Conservation (phyloP, 176 grass and related monocot genomes). For the Luzula sylvatica region DNA sequence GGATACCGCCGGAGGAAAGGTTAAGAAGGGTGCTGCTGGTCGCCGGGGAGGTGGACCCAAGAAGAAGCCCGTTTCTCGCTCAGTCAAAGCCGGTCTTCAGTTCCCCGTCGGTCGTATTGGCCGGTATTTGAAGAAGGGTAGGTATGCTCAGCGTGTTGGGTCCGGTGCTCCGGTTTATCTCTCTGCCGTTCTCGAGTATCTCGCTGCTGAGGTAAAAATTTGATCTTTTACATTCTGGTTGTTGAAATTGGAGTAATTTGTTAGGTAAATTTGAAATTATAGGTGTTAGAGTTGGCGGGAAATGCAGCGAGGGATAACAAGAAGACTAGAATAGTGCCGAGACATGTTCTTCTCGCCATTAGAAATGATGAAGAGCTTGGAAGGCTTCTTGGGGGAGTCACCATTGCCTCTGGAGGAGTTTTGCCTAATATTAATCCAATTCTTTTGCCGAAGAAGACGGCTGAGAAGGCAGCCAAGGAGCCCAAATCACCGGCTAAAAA, state of each 20-base stretch:
- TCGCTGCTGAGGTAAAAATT: not conserved
- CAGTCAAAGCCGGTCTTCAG: not conserved
- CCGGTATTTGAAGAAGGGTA: not conserved
- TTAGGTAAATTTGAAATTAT: not conserved
- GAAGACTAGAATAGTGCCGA: not conserved
- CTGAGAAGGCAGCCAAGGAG: not conserved
- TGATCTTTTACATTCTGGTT: not conserved
- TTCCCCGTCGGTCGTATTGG: no score
- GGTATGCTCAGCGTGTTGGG: not conserved
- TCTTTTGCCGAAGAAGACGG: not conserved
- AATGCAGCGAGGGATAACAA: slow-evolving; percentile 5
- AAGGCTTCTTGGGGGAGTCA: not conserved
- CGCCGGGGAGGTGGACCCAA: not conserved
- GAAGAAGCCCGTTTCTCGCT: not conserved
- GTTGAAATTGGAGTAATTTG: not conserved
- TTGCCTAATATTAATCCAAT: not conserved
- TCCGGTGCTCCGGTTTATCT: not conserved
- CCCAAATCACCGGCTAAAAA: slow-evolving; percentile 2
- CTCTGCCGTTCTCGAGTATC: not conserved
- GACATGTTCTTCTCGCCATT: not conserved
- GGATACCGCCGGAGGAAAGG: not conserved
- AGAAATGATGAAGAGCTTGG: slow-evolving; percentile 3
- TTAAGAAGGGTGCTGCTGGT: not conserved
- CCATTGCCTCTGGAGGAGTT: not conserved
- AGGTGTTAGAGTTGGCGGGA: slow-evolving; percentile 1